Conservation (phyloP, 2,329 filamentous ascomycete species). For the Penicillium sp. region DNA sequence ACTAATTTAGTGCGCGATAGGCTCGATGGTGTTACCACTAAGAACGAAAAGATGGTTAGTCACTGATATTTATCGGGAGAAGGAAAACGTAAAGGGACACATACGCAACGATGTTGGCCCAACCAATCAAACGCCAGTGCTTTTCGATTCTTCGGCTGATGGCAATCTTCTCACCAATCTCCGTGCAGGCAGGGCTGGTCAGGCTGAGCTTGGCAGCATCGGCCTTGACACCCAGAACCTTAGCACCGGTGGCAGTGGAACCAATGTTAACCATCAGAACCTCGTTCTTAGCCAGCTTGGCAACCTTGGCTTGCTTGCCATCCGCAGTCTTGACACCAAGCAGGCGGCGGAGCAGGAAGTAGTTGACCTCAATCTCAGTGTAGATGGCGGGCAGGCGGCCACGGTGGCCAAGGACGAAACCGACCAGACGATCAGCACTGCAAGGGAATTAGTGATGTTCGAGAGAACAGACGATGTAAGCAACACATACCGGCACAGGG, state of each 20-base stretch:
- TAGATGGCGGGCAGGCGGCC: constrained; percentile 95
- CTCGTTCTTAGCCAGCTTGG: constrained; percentile 97
- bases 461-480: not conserved
- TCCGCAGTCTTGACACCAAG: constrained; percentile 97
- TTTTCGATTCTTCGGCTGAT: constrained; percentile 96
- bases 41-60: constrained; percentile 13
- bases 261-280: constrained; percentile 99
- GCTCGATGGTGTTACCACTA: constrained; percentile 54
- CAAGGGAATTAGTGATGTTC: not conserved
- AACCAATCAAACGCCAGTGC: constrained; percentile 95
- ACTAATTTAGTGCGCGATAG: constrained; percentile 44
- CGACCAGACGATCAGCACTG: constrained; percentile 91
- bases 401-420: constrained; percentile 94
- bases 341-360: constrained; percentile 92
- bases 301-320: constrained; percentile 98
- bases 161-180: constrained; percentile 97
- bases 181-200: constrained; percentile 93
- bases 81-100: constrained; percentile 26
- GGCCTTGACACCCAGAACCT: constrained; percentile 95
- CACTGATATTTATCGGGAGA: not conserved
- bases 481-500: constrained; percentile 71
- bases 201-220: constrained; percentile 94
- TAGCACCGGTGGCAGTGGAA: constrained; percentile 94
- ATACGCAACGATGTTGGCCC: constrained; percentile 74
- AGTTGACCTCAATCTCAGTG: constrained; percentile 98